These are phyloP conservation scores for Lactifluus volemus DNA, from an alignment of 768 basidiomycete genomes.

Conservation along the genomic window DNA sequence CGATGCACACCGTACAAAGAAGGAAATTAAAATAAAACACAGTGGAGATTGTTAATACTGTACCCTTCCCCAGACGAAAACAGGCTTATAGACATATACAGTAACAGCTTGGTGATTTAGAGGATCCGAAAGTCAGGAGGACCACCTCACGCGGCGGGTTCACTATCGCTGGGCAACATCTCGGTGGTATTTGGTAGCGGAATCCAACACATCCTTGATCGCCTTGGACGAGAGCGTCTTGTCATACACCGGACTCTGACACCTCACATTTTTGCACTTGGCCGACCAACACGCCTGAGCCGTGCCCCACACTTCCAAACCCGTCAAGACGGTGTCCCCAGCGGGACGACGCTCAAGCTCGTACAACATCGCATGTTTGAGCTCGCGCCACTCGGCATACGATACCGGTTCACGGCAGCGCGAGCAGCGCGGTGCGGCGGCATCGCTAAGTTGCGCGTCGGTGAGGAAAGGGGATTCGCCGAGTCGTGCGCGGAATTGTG, in stretches of 20 bases:
- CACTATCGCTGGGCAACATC: neutral
- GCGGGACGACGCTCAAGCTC: conserved; percentile 53
- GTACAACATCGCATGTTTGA: conserved; percentile 45
- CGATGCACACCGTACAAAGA: no score
- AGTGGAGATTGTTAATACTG: no score
- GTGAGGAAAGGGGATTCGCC: conserved; percentile 45
- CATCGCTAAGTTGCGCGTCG: conserved; percentile 30
- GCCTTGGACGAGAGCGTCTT: conserved; percentile 44
- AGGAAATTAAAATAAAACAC: no score
- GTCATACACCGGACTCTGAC: conserved; percentile 47
- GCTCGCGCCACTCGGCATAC: conserved; percentile 56
- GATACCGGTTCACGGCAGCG: conserved; percentile 41
- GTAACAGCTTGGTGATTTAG: neutral
- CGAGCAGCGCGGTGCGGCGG: conserved; percentile 44
- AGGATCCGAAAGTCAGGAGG: neutral
- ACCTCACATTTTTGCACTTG: conserved; percentile 37
- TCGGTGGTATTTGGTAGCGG: conserved; percentile 35
- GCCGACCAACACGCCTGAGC: conserved; percentile 56
- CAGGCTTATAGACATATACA: no score
- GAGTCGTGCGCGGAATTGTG: conserved; percentile 40
- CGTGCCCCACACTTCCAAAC: conserved; percentile 47
- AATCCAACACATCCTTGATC: conserved; percentile 45
- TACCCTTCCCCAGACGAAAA: neutral
- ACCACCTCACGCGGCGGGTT: neutral
- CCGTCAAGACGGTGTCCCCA: conserved; percentile 49